Conservation (phyloP, 768 basidiomycete species). For the Artomyces pyxidatus region DNA sequence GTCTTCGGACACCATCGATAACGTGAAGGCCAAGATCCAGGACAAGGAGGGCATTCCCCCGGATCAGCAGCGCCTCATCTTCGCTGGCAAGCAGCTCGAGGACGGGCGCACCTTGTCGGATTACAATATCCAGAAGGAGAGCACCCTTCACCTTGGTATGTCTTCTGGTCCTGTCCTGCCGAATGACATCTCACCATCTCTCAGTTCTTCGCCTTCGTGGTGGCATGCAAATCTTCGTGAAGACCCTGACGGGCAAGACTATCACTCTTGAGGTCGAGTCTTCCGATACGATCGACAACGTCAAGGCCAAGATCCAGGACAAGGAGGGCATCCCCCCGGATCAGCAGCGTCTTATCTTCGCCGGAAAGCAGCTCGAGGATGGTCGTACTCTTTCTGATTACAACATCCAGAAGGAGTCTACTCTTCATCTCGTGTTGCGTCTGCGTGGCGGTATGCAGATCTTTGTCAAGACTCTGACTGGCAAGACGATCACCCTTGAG, state of each 20-base stretch:
- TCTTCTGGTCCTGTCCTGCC: not conserved
- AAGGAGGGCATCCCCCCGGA: slow-evolving; percentile 61
- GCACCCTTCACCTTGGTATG: slow-evolving; percentile 24
- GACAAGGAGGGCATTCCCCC: slow-evolving; percentile 30
- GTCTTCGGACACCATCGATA: slow-evolving; percentile 28
- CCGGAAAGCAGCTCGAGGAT: slow-evolving; percentile 26
- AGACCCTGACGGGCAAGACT: slow-evolving; percentile 67
- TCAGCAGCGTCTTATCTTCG: too few species aligned
- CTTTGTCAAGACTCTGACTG: slow-evolving; percentile 14
- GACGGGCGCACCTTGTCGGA: slow-evolving; percentile 40
- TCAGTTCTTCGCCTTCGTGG: slow-evolving; percentile 33
- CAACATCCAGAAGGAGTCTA: slow-evolving; percentile 25
- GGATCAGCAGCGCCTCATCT: slow-evolving; percentile 28
- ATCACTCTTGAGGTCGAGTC: slow-evolving; percentile 99
- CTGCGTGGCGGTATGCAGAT: slow-evolving; percentile 16
- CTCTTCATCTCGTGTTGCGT: slow-evolving; percentile 20
- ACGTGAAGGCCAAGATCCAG: slow-evolving; percentile 28
- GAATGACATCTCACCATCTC: not conserved
- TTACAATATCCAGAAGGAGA: slow-evolving; percentile 27
- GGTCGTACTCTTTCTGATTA: slow-evolving; percentile 25
- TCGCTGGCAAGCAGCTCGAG: slow-evolving; percentile 44
- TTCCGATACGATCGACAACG: slow-evolving; percentile 94
- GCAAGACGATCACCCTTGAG: slow-evolving; percentile 14
- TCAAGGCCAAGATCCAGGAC: slow-evolving; percentile 78
- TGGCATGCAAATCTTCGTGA: slow-evolving; percentile 42